These are phyloP conservation scores for Neonectria coccinea DNA, from an alignment of 2,329 filamentous ascomycete species.

Conservation along the genomic window DNA sequence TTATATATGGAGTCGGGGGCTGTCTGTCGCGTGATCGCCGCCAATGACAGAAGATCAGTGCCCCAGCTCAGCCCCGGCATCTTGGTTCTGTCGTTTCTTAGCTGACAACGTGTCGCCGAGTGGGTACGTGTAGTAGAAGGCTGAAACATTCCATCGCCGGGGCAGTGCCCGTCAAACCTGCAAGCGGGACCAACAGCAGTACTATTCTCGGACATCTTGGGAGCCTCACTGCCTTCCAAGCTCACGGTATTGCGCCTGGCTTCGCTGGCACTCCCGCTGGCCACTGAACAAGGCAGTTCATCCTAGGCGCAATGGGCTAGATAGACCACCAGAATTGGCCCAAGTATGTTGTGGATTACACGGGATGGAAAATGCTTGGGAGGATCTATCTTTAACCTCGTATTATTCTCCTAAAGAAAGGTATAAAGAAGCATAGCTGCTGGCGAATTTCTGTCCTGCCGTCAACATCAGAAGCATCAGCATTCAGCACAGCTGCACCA, in stretches of 20 bases:
- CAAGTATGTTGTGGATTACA: not conserved
- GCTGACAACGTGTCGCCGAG: conserved; percentile 8
- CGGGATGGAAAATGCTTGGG: not conserved
- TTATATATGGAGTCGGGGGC: not conserved
- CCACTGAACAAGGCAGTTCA: no score
- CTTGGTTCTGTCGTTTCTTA: not conserved
- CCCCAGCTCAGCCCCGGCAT: not conserved
- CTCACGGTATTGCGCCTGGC: not conserved
- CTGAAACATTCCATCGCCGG: conserved; percentile 18
- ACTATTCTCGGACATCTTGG: conserved; percentile 6
- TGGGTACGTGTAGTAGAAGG: not conserved
- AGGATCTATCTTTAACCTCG: not conserved
- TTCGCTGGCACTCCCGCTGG: conserved; percentile 15
- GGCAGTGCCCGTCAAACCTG: not conserved
- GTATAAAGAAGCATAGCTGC: not conserved
- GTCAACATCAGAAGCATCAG: not conserved
- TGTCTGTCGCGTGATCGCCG: no score
- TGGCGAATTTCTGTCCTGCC: not conserved
- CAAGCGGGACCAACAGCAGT: not conserved
- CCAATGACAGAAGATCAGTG: not conserved
- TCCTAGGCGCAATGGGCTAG: not conserved
- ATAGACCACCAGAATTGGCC: not conserved
- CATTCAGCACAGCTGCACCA: not conserved
- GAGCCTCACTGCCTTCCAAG: conserved; percentile 2
- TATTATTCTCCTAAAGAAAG: not conserved